These are phyloP conservation scores for Guyanaporus albipodus DNA, from an alignment of 768 basidiomycete genomes.

Conservation along the genomic window DNA sequence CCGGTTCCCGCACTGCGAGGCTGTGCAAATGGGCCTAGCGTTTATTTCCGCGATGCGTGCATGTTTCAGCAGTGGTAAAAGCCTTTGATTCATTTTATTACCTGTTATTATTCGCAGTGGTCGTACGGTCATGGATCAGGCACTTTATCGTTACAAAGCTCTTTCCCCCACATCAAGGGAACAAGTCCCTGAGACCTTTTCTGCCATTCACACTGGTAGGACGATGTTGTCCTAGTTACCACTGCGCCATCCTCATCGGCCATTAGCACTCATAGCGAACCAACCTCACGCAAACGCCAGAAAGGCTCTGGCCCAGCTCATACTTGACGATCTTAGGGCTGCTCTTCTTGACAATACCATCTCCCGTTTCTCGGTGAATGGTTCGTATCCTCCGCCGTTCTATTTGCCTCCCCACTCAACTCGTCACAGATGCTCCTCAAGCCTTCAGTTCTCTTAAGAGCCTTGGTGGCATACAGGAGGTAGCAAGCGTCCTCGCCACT, in stretches of 20 bases:
- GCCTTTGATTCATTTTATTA: not conserved
- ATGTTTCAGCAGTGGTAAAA: not conserved
- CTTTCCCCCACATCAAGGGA: constrained; percentile 13
- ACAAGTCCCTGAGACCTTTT: constrained; percentile 7
- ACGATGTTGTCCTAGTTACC: constrained; percentile 4
- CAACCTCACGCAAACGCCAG: constrained; percentile 41
- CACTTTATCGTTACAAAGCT: constrained; percentile 16
- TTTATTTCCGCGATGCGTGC: not conserved
- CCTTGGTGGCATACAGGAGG: constrained; percentile 65
- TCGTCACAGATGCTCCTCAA: constrained; percentile 53
- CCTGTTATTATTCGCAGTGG: not conserved
- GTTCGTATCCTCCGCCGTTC: constrained; percentile 34
- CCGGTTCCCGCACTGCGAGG: constrained; percentile 9
- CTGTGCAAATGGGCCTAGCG: constrained; percentile 10
- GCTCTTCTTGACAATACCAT: constrained; percentile 35
- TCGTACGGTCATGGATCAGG: constrained; percentile 12
- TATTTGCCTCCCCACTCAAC: not conserved
- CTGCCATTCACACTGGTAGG: constrained; percentile 16
- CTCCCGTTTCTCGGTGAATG: constrained; percentile 50
- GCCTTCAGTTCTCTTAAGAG: constrained; percentile 72
- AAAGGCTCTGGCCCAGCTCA: constrained; percentile 48
- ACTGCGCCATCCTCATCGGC: constrained; percentile 7
- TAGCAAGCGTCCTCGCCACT: constrained; percentile 57
- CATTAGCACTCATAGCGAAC: constrained; percentile 13
- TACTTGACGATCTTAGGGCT: constrained; percentile 58